Conservation (phyloP, 2,329 filamentous ascomycete genomes). For the Raffaelea deltoideospora region DNA sequence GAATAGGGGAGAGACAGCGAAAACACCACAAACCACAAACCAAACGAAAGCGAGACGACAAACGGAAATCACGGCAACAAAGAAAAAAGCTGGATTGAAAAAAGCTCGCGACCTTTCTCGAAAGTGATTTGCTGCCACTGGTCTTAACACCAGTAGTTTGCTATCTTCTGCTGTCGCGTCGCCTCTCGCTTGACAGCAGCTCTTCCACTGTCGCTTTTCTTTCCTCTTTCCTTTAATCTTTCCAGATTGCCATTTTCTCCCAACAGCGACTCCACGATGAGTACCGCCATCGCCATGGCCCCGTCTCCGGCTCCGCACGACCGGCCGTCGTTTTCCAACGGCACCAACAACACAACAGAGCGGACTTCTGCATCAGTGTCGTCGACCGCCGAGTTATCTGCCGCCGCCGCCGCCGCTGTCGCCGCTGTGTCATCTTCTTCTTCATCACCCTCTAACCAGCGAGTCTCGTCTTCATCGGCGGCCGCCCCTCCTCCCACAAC, state of each 20-base stretch:
- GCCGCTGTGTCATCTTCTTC: slow-evolving; percentile 21
- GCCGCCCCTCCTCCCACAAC: slow-evolving; percentile 25
- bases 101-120: too few relatives aligned
- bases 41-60: too few relatives aligned
- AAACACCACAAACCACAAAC: too few relatives aligned
- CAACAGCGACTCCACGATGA: slow-evolving; percentile 35
- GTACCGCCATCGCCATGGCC: slow-evolving; percentile 53
- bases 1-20: too few relatives aligned
- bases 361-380: slow-evolving; percentile 10
- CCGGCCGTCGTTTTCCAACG: slow-evolving; percentile 34
- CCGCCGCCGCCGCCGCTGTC: slow-evolving; percentile 20
- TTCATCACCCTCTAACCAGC: slow-evolving; percentile 28
- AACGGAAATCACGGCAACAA: too few relatives aligned
- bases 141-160: neutral
- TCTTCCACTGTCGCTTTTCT: neutral
- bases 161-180: neutral
- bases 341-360: slow-evolving; percentile 1
- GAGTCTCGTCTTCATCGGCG: slow-evolving; percentile 20
- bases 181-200: neutral
- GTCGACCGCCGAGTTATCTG: slow-evolving; percentile 29
- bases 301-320: slow-evolving; percentile 54
- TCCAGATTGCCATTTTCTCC: neutral
- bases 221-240: neutral
- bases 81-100: too few relatives aligned
- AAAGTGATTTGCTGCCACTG: too few relatives aligned